Percentiles rank a stretch among this genome's conserved stretches.
Conservation (phyloP, 495 filamentous ascomycete genomes). For the Lasiosphaeria ovina region DNA sequence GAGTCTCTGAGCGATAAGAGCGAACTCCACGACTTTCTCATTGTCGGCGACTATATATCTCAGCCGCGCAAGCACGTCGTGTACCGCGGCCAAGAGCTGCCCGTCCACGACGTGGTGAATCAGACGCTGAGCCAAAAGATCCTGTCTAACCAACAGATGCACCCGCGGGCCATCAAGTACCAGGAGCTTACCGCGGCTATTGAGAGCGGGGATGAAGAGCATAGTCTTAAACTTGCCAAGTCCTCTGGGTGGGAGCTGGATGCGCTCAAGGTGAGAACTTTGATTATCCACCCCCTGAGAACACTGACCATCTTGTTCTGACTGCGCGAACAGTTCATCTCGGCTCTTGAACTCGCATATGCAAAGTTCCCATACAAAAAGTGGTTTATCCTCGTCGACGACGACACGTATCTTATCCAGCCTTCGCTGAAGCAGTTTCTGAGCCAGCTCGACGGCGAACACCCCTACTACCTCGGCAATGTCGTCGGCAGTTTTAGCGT, state of each 20-base stretch:
- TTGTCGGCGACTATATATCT: slow-evolving; percentile 40
- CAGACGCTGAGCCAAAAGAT: slow-evolving; percentile 25
- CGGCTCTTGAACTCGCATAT: slow-evolving; percentile 44
- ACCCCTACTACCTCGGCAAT: slow-evolving; percentile 49
- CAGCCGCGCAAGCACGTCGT: slow-evolving; percentile 10
- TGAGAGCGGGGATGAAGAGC: slow-evolving; percentile 33
- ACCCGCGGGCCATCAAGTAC: slow-evolving; percentile 39
- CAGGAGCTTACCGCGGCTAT: slow-evolving; percentile 34
- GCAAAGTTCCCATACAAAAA: slow-evolving; percentile 42
- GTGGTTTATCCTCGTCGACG: slow-evolving; percentile 49
- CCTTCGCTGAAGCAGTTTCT: slow-evolving; percentile 39
- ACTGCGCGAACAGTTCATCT: slow-evolving; percentile 35
- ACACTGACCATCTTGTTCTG: not conserved
- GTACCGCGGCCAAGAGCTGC: slow-evolving; percentile 30
- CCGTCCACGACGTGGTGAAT: slow-evolving; percentile 36
- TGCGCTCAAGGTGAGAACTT: slow-evolving; percentile 42
- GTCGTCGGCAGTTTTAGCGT: slow-evolving; percentile 46
- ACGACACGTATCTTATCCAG: slow-evolving; percentile 48
- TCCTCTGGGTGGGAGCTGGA: slow-evolving; percentile 49
- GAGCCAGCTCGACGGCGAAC: slow-evolving; percentile 36
- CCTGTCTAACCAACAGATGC: slow-evolving; percentile 14
- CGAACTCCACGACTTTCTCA: slow-evolving; percentile 33
- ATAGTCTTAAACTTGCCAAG: slow-evolving; percentile 32
- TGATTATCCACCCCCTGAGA: not conserved
- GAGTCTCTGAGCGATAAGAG: slow-evolving; percentile 31